Percentiles rank a stretch among this genome's conserved stretches.
Conservation (phyloP, 2,329 filamentous ascomycete species). For the Alternaria arborescens region DNA sequence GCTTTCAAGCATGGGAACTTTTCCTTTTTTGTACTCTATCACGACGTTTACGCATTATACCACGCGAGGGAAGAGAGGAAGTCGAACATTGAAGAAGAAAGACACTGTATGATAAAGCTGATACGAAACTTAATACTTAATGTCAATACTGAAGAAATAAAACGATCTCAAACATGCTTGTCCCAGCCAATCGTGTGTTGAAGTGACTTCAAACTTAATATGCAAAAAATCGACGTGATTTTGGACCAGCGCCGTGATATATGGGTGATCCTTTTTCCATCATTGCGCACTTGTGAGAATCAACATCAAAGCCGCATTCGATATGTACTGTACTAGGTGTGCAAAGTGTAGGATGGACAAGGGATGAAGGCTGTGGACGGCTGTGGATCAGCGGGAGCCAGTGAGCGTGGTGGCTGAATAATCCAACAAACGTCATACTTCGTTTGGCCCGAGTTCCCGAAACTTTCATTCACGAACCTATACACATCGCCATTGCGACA, state of each 20-base stretch:
- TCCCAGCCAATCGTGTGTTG: too few species aligned
- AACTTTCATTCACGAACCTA: conserved; percentile 17
- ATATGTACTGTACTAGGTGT: not conserved
- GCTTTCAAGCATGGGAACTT: not conserved
- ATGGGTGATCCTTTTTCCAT: too few species aligned
- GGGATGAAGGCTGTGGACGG: not conserved
- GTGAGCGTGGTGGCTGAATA: conserved; percentile 15
- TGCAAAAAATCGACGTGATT: too few species aligned
- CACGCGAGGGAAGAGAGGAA: conserved; percentile 19
- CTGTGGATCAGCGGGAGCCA: conserved; percentile 6
- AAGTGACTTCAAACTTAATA: too few species aligned
- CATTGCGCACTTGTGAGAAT: not conserved
- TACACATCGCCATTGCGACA: conserved; percentile 25
- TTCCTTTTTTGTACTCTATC: conserved; percentile 14
- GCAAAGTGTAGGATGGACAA: not conserved
- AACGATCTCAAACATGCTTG: not conserved
- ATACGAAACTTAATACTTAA: conserved; percentile 23
- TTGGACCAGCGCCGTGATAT: not conserved
- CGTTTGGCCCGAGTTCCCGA: conserved; percentile 21
- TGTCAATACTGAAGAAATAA: conserved; percentile 7
- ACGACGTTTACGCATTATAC: conserved; percentile 35
- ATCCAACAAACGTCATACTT: conserved; percentile 33
- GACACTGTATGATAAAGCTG: conserved; percentile 17
- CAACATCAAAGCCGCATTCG: not conserved
- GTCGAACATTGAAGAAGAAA: not conserved